Evolutionary conservation across 2,329 filamentous ascomycete species (phyloP).

Genomic region (Diplodia scrobiculata): DNA sequence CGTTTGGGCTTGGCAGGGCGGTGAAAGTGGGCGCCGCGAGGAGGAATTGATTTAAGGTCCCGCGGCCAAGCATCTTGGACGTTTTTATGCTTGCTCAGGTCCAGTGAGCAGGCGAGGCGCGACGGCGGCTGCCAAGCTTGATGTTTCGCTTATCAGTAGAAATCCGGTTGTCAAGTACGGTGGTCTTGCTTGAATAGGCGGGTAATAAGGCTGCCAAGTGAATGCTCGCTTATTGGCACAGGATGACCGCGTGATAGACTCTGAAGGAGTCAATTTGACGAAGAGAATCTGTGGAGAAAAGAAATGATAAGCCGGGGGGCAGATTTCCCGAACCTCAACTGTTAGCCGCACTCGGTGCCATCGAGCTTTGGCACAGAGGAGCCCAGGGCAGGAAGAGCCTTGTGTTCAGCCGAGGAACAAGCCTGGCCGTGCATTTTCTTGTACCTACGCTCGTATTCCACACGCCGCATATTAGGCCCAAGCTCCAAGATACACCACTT

Average conservation of each 20-base stretch:
- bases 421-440: constrained; percentile 5
- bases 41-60: not conserved
- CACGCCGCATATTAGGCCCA: not conserved
- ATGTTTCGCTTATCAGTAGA: constrained; percentile 13
- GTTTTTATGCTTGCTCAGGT: not conserved
- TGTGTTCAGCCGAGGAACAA: not conserved
- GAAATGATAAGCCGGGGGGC: too few species aligned
- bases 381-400: not conserved
- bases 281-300: too few species aligned
- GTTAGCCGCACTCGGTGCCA: too few species aligned
- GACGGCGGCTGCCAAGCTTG: constrained; percentile 5
- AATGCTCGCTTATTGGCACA: not conserved
- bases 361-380: too few species aligned
- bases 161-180: not conserved
- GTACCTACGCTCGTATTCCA: constrained; percentile 6
- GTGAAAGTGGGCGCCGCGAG: not conserved
- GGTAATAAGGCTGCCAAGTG: constrained; percentile 13
- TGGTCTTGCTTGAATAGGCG: constrained; percentile 16
- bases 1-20: not conserved
- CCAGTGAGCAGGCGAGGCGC: not conserved
- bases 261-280: too few species aligned
- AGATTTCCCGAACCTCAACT: too few species aligned
- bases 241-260: too few species aligned
- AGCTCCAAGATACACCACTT: not conserved
- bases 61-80: constrained; percentile 12